Evolutionary conservation across 257 asterid species (phyloP), one percentile per base, ranked within the genome.

Genomic region (Leptodermis oblonga): DNA sequence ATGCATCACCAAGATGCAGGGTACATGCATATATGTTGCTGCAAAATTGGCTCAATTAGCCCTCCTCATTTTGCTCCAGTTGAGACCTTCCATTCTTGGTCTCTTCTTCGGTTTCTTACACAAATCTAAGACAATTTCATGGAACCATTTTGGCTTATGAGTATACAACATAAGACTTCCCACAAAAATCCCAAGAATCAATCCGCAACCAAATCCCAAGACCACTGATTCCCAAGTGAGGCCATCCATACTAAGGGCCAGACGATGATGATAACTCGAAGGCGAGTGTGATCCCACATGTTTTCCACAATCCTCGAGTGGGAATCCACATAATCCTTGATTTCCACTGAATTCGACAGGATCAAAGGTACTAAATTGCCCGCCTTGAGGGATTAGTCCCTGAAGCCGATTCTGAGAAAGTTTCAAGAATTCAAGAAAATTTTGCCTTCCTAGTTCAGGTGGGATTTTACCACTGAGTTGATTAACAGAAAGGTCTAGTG

Each of bases 311-410:
- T 59, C 30, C 2, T 51, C 18, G 33, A 67, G 71, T 12, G 71
- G 62, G 14, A n/a, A 67, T 10, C 49, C 71, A 49, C 61, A 67
- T 25, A 67, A 33, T 23, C 48, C 61, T 0, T 22, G 1, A 15
- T 67, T 67, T 13, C 67, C 67, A n/a, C 7, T 18, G 55, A 49
- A 49, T 22, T 20, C 17, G 12, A 4, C 12, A 41, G n/a, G n/a
- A 2, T 7, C 54, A 48, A 74, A 74, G 33, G 84, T 77, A 3
- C 3, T 3, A 56, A 83, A 67, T 17, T 80, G 80, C 0, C 43
- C 14, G n/a, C n/a, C n/a, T n/a, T n/a, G n/a, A n/a, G n/a, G n/a
- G n/a, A n/a, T n/a, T n/a, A n/a, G n/a, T n/a, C n/a, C n/a, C n/a
- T n/a, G n/a, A n/a, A n/a, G n/a, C n/a, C n/a, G n/a, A n/a, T n/a